Evolutionary conservation across 2,329 filamentous ascomycete species (phyloP), one percentile per base, ranked within the genome.

Genomic region (Scortechinia acanthostroma): DNA sequence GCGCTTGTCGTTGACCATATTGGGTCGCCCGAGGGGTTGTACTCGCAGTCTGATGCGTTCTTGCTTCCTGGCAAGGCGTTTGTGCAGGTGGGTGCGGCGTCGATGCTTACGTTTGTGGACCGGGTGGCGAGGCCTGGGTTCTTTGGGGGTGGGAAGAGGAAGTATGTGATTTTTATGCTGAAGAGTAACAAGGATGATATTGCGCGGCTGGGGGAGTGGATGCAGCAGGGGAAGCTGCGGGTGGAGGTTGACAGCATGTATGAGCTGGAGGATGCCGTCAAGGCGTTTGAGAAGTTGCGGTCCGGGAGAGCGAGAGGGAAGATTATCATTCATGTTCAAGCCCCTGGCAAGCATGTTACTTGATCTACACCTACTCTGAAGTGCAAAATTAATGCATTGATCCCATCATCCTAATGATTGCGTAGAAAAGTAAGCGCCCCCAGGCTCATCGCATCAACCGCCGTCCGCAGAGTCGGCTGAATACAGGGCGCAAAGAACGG

Each of bases 1-100:
- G 58, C 57, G 21, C 45, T 54, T 1, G 50, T 52, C n/a, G 42
- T 60, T n/a, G 58, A 61, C 50, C 53, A 53, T 20, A 50, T 54
- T 4, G 56, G 54, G 6, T 21, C 20, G 2, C 43, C 42, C 20
- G 23, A 47, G n/a, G 48, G 28, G 14, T 48, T 58, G 6, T 59
- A 55, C 47, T 48, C 52, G 23, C 43, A 45, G 4, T 49, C 50
- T 20, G 37, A 50, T 23, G 4, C 40, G 6, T 55, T 48, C 23
- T 44, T 59, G 22, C 51, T 46, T 14, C 48, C 48, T 1, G 43
- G 22, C 3, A 54, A 49, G 13, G 48, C 40, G 10, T 58, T 52
- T 22, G 46, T 54, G 15, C 52, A 53, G 46, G 50, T 60, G 21
- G 51, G 44, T 4, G 42, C 51, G 6, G 20, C 28, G 22, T 13